phyloP scores from a whole-genome alignment of 441 rosid species.

The Populus tomentosa region DNA sequence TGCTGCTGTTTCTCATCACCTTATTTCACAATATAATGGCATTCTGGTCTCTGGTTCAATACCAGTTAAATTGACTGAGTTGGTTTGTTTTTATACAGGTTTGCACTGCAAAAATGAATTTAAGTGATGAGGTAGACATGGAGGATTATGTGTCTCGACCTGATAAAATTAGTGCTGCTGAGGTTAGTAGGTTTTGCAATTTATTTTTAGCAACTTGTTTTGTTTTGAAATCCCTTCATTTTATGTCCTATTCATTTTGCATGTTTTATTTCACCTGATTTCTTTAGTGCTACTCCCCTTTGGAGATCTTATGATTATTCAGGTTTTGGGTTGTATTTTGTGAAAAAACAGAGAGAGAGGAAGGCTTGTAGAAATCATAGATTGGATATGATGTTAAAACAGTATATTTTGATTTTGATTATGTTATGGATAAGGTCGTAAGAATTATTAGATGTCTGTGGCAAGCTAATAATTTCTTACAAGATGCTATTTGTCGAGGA shows the following conservation, averaged over 20 bases:
- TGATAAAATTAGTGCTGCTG: conserved; percentile 98
- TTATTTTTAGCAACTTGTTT: not conserved
- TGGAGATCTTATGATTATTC: not conserved
- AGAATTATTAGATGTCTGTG: not conserved
- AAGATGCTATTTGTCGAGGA: not conserved
- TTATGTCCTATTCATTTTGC: not conserved
- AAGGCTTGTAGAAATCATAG: not conserved
- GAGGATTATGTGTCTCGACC: conserved; percentile 99
- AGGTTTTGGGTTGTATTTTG: not conserved
- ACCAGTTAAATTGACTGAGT: not conserved
- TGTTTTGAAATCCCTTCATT: not conserved
- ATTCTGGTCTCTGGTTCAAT: not conserved
- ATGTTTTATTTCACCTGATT: not conserved
- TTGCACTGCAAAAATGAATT: conserved; percentile 96
- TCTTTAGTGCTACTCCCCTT: not conserved
- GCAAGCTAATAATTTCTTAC: not conserved
- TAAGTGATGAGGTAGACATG: conserved; percentile 95
- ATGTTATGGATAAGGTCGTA: not conserved
- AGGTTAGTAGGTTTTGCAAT: conserved; percentile 50
- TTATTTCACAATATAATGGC: not conserved
- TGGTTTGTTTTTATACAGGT: conserved; percentile 43
- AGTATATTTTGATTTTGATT: not conserved
- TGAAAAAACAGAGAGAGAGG: not conserved
- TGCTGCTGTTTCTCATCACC: not conserved
- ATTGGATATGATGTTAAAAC: not conserved